Evolutionary conservation across 306 rosid genomes (phyloP).

Genomic region (Psophocarpus tetragonolobus): DNA sequence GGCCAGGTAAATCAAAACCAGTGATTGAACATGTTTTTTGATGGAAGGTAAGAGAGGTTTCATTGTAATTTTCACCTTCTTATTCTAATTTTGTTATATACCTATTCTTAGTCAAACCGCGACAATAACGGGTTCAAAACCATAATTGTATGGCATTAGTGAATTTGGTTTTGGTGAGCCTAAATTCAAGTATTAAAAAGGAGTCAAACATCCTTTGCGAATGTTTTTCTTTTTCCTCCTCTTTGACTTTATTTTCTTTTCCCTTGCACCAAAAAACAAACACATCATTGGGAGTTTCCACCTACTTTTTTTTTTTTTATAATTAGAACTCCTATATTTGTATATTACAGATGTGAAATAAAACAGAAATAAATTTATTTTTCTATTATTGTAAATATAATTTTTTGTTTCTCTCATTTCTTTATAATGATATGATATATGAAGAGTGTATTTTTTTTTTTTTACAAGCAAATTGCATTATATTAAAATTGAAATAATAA

Average conservation of each 20-base stretch:
- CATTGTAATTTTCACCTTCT: constrained; percentile 31
- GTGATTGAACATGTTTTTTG: constrained; percentile 30
- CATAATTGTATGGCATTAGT: constrained; percentile 28
- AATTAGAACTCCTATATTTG: background rate
- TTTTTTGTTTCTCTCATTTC: background rate
- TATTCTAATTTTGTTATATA: constrained; percentile 34
- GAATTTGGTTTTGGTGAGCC: constrained; percentile 5
- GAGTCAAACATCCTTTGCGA: background rate
- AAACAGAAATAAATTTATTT: background rate
- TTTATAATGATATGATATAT: background rate
- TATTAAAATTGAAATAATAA: no score
- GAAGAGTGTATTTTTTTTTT: no score
- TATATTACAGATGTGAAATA: background rate
- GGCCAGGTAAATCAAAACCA: constrained; percentile 57
- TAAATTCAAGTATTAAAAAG: background rate
- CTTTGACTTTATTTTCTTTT: background rate
- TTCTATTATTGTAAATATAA: background rate
- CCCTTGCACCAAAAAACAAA: background rate
- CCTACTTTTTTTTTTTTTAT: no score
- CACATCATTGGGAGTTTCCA: background rate
- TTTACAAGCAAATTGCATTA: no score
- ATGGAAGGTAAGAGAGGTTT: constrained; percentile 30
- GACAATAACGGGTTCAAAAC: constrained; percentile 49
- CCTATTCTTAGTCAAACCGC: constrained; percentile 52
- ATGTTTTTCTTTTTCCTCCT: background rate